Evolutionary conservation across 1,284 basidiomycete species (phyloP).

Genomic region (Cronartium quercuum): DNA sequence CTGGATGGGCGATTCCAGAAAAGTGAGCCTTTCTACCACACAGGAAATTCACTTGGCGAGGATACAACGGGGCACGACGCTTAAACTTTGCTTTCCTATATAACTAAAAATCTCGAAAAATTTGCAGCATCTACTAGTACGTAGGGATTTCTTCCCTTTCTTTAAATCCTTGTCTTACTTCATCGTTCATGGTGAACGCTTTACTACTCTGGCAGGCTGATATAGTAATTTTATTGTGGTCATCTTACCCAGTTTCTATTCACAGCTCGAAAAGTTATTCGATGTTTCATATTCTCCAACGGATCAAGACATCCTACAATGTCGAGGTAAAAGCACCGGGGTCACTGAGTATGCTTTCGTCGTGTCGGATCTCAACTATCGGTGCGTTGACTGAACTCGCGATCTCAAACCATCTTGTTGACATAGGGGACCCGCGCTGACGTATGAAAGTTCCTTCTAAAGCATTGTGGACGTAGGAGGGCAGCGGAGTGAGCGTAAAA

Average conservation of each 20-base stretch:
- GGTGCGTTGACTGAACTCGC: not conserved
- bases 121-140: not conserved
- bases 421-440: slow-evolving; percentile 29
- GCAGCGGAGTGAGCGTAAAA: slow-evolving; percentile 79
- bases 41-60: slow-evolving; percentile 49
- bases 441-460: slow-evolving; percentile 45
- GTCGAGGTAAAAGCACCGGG: slow-evolving; percentile 79
- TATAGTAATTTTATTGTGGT: too few relatives aligned
- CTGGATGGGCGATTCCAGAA: slow-evolving; percentile 80
- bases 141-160: not conserved
- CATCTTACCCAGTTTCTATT: slow-evolving; percentile 60
- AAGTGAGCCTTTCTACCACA: slow-evolving; percentile 55
- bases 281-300: slow-evolving; percentile 61
- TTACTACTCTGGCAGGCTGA: too few relatives aligned
- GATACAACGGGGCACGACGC: not conserved
- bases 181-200: not conserved
- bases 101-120: not conserved
- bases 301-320: slow-evolving; percentile 61
- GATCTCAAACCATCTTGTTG: not conserved
- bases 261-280: slow-evolving; percentile 72
- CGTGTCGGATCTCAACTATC: slow-evolving; percentile 45
- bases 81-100: not conserved
- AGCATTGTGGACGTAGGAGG: slow-evolving; percentile 84
- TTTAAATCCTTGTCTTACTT: not conserved
- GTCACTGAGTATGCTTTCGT: slow-evolving; percentile 86